Conservation (phyloP, 805 yeast genomes). For the Candida orba region DNA sequence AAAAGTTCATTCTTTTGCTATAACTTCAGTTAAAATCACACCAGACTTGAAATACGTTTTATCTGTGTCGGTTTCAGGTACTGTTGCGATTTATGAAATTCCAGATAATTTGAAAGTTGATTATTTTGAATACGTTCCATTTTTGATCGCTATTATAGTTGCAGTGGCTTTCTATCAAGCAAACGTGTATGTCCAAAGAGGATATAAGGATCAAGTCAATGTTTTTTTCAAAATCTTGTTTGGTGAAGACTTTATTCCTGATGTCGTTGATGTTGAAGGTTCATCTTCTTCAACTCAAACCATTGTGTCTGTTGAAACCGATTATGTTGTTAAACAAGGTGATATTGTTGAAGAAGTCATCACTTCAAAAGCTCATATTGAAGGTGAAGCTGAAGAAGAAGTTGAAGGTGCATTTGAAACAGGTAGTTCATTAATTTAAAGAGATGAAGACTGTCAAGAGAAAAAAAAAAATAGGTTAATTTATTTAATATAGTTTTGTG, state of each 20-base stretch:
- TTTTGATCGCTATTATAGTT: conserved; percentile 6
- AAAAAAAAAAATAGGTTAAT: too few species aligned
- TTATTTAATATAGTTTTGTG: too few species aligned
- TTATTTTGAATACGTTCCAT: conserved; percentile 8
- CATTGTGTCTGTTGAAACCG: conserved; percentile 3
- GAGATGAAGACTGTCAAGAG: not conserved
- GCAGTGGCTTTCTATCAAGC: conserved; percentile 5
- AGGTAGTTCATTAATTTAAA: not conserved
- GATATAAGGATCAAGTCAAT: conserved; percentile 12
- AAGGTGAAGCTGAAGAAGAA: not conserved
- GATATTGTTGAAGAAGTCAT: conserved; percentile 17
- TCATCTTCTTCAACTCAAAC: not conserved
- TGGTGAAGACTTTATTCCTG: conserved; percentile 6
- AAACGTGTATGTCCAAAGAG: conserved; percentile 10
- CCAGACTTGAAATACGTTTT: conserved; percentile 3
- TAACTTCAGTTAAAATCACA: conserved; percentile 65
- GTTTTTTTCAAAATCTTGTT: conserved; percentile 7
- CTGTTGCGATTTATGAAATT: conserved; percentile 54
- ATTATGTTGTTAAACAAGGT: conserved; percentile 14
- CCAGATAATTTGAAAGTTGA: conserved; percentile 37
- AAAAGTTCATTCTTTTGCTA: conserved; percentile 72
- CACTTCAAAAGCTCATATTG: conserved; percentile 6
- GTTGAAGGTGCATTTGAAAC: not conserved
- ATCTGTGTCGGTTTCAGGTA: conserved; percentile 54
- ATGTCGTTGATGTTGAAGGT: not conserved